Base-by-base conservation (phyloP, 176 grass and related monocot genomes). In the Oryza glaberrima region DNA sequence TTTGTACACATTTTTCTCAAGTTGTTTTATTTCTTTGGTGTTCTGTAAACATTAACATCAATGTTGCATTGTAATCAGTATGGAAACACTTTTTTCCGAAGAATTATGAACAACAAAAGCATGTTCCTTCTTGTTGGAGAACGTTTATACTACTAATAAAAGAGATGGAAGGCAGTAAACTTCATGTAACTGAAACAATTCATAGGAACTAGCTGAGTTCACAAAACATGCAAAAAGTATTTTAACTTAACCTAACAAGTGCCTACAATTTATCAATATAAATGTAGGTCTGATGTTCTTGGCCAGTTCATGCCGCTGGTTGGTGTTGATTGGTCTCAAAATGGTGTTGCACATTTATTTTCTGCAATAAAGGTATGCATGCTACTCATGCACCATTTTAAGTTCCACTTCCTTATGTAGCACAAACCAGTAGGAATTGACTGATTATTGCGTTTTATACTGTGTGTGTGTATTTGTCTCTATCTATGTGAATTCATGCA, bases 291-390 rank as follows among this genome's bases (percentile, higher is more conserved):
- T 77, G 95, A 98, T 85, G 95, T 98, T 86, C 95, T 98, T 80
- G 95, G 95, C 82, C 95, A 95, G 77, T 95, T 98, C 77, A 98
- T 98, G 95, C 95, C 95, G 78, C 45, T 98, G 73, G 95, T 98
- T 81, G 95, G 95, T 92, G 87, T 93, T 78, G 95, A 98, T 93
- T 98, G 95, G 95, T 98, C 93, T 78, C 95, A 98, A 80, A 98
- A 90, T 70, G 95, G 95, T 86, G 95, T 98, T 76, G 77, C 93
- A 80, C 95, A 98, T 93, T 92, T 98, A 64, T 98, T 98, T 90
- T 98, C 95, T 87, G 91, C 93, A 87, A 98, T 98, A 81, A 92
- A 98, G 91, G 95, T 98, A 89, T 78, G 48, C 22, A 68, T 81
- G 85, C 34, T 76, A 45, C 38, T 45, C 25, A 58, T 69, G 47